phyloP scores from a whole-genome alignment of 2,329 filamentous ascomycete genomes.

The Claviceps purpurea region DNA sequence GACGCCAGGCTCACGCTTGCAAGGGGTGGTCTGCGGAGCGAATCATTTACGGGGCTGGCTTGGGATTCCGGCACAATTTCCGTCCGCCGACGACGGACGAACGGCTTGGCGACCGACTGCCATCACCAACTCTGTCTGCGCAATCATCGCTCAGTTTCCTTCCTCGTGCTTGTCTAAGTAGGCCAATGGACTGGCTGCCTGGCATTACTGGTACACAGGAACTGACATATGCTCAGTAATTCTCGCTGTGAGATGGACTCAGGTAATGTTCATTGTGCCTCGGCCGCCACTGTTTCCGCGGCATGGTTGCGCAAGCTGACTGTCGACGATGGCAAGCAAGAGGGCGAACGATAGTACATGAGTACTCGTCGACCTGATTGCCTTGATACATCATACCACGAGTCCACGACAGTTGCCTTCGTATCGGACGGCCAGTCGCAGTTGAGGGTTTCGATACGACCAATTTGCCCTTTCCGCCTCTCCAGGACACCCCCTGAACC shows the following conservation, averaged over 20 bases:
- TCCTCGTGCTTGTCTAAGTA: neutral
- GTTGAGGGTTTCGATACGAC: neutral
- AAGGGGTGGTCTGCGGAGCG: neutral
- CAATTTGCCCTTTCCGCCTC: neutral
- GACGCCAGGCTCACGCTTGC: neutral
- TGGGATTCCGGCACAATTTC: neutral
- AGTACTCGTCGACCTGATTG: neutral
- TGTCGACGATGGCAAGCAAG: neutral
- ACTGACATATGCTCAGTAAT: too few relatives aligned
- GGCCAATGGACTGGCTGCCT: too few relatives aligned
- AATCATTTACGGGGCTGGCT: neutral
- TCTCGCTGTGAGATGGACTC: neutral
- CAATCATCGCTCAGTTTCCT: neutral
- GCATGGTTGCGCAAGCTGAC: neutral
- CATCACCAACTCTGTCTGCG: neutral
- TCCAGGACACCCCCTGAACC: neutral
- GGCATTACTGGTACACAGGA: too few relatives aligned
- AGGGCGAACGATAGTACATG: neutral
- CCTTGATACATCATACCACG: neutral
- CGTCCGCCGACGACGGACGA: neutral
- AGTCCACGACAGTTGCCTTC: conserved; percentile 1
- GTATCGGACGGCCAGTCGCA: conserved; percentile 4
- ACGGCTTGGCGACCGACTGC: neutral
- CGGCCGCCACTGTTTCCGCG: neutral
- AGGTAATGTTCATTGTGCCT: neutral